Conservation (phyloP, 257 asterid species). For the Scutellaria minor region DNA sequence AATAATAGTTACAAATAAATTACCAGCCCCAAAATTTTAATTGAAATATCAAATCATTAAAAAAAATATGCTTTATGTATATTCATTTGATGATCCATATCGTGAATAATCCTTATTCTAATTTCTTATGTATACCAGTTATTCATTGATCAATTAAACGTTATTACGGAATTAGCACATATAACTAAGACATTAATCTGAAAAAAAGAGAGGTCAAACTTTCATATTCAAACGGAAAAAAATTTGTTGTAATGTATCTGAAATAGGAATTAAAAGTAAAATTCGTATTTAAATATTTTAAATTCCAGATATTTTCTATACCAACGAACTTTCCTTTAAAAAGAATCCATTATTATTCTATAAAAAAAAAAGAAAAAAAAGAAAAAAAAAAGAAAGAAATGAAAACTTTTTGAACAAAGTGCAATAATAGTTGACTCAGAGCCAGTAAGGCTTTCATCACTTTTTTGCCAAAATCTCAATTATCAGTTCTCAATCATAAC, state of each 20-base stretch:
- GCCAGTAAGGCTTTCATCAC: constrained; percentile 20
- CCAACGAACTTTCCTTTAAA: no score
- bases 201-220: background rate
- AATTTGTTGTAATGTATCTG: constrained; percentile 1
- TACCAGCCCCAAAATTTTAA: no score
- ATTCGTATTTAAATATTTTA: constrained; percentile 1
- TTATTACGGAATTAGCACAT: no score
- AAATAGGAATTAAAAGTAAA: background rate
- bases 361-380: background rate
- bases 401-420: constrained; percentile 25
- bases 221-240: background rate
- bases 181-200: no score
- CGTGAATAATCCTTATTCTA: no score
- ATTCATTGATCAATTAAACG: no score
- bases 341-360: background rate
- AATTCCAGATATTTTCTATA: background rate
- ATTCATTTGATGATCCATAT: no score
- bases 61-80: no score
- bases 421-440: constrained; percentile 37
- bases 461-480: constrained; percentile 26
- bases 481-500: constrained; percentile 22
- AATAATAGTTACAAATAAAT: no score
- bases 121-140: no score
- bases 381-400: background rate
- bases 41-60: no score